phyloP scores from a whole-genome alignment of 1,284 basidiomycete genomes.

The Agaricales sp. region DNA sequence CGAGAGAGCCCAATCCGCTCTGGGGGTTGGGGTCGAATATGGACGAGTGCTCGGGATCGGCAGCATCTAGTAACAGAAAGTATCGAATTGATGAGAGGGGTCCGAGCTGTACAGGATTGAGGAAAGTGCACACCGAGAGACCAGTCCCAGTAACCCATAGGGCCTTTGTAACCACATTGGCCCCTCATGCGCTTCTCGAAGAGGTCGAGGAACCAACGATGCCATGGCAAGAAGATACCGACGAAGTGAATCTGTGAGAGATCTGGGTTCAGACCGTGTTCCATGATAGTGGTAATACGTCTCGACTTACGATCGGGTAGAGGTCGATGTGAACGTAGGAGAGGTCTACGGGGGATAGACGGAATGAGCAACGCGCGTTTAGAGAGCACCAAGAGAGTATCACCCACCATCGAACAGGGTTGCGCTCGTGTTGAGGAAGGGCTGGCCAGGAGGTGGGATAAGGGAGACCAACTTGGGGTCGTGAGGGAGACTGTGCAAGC shows the following conservation, averaged over 20 bases:
- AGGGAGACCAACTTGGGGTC: neutral
- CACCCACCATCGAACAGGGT: neutral
- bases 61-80: neutral
- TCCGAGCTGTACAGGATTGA: neutral
- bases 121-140: neutral
- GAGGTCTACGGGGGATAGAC: neutral
- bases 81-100: neutral
- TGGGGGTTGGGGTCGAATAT: neutral
- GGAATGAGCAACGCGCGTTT: neutral
- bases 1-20: neutral
- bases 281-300: too few relatives aligned
- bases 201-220: neutral
- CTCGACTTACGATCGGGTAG: neutral
- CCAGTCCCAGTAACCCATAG: slow-evolving; percentile 1
- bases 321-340: neutral
- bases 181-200: neutral
- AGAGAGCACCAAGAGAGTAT: neutral
- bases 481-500: neutral
- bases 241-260: neutral
- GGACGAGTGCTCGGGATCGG: neutral
- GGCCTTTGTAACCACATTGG: neutral
- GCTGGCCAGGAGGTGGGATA: neutral
- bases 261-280: too few relatives aligned
- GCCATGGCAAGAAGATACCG: neutral
- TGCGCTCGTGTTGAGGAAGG: neutral